A percentile compares a stretch with the other conserved stretches of the same genome.
Evolutionary conservation across 306 rosid genomes (phyloP).

Genomic region (Pyrus bretschneideri): DNA sequence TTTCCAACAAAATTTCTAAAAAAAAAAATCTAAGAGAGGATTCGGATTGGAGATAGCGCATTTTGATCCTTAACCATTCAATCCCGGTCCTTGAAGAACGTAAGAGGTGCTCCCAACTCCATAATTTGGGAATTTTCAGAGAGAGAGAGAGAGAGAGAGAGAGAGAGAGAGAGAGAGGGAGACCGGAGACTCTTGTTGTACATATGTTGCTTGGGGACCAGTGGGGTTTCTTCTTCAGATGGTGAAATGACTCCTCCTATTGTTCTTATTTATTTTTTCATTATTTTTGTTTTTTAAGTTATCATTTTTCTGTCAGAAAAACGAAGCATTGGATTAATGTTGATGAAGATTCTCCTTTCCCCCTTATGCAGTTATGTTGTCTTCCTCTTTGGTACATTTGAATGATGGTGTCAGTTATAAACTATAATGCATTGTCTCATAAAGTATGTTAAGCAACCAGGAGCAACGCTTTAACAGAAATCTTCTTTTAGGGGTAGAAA

Average conservation of each 20-base stretch:
- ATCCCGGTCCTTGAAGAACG: conserved; percentile 18
- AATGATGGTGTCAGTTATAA: conserved; percentile 1
- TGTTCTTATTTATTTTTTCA: conserved; percentile 18
- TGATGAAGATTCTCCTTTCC: not conserved
- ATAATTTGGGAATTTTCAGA: conserved; percentile 18
- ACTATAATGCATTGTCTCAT: conserved; percentile 2
- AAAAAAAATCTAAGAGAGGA: conserved; percentile 24
- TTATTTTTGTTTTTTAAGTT: not conserved
- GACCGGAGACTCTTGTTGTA: conserved; percentile 32
- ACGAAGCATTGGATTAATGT: not conserved
- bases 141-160: conserved; percentile 15
- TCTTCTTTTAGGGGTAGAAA: no score
- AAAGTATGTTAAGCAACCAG: not conserved
- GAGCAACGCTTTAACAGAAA: no score
- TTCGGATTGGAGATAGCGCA: conserved; percentile 30
- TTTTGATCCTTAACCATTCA: conserved; percentile 21
- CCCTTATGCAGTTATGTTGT: not conserved
- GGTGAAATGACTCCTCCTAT: conserved; percentile 10
- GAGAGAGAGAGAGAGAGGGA: not conserved
- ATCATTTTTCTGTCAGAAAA: not conserved
- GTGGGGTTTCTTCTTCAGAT: conserved; percentile 22
- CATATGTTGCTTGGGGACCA: conserved; percentile 26
- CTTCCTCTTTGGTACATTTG: conserved; percentile 4
- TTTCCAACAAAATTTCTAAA: conserved; percentile 10
- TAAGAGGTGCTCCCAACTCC: conserved; percentile 19